These are phyloP conservation scores for Paratinospora sagittata DNA, from an alignment of 164 flowering plant species.

Conservation along the genomic window DNA sequence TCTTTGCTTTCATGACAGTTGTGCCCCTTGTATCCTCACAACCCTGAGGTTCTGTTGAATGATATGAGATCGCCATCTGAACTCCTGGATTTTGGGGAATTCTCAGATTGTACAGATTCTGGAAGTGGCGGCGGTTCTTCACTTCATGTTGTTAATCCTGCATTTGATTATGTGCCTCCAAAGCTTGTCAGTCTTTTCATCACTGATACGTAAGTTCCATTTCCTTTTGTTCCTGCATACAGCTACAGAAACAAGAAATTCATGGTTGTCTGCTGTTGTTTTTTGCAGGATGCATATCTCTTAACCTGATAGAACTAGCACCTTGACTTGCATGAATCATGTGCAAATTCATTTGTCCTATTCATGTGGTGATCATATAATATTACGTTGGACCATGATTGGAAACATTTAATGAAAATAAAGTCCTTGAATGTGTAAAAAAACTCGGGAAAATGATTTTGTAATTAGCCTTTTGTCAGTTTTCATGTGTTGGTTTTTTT, in stretches of 20 bases:
- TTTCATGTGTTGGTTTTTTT: too few relatives aligned
- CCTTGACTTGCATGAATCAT: too few relatives aligned
- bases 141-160: slow-evolving; percentile 92
- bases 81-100: slow-evolving; percentile 91
- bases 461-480: too few relatives aligned
- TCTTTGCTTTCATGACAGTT: slow-evolving; percentile 43
- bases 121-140: slow-evolving; percentile 69
- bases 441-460: too few relatives aligned
- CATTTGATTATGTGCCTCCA: slow-evolving; percentile 98
- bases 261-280: background rate
- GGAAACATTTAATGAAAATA: too few relatives aligned
- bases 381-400: too few relatives aligned
- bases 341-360: too few relatives aligned
- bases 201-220: slow-evolving; percentile 84
- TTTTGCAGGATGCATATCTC: too few relatives aligned
- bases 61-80: slow-evolving; percentile 96
- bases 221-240: background rate
- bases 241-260: background rate
- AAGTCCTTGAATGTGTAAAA: too few relatives aligned
- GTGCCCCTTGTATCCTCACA: slow-evolving; percentile 97
- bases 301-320: too few relatives aligned
- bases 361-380: too few relatives aligned
- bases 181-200: slow-evolving; percentile 94
- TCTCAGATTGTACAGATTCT: slow-evolving; percentile 95
- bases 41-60: slow-evolving; percentile 91